Conservation (phyloP, 1,284 basidiomycete species). For the Abortiporus biennis region DNA sequence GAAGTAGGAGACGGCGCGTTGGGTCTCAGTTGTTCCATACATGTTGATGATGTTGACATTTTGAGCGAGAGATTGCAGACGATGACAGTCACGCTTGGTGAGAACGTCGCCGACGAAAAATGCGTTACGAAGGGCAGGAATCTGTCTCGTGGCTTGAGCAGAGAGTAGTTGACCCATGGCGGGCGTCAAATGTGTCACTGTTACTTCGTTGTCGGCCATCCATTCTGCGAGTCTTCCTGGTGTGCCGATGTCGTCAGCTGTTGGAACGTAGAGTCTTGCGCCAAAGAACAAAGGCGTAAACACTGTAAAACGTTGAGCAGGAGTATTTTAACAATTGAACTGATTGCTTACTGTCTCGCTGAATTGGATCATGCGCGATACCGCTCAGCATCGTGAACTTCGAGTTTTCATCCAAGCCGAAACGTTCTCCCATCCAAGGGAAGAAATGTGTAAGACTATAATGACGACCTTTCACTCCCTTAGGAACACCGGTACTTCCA, state of each 20-base stretch:
- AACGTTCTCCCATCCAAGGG: conserved; percentile 97
- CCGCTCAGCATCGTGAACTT: conserved; percentile 99
- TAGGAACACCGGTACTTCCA: conserved; percentile 97
- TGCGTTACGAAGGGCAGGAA: conserved; percentile 83
- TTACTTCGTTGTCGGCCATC: conserved; percentile 92
- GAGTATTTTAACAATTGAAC: conserved; percentile 7
- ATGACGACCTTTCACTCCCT: conserved; percentile 94
- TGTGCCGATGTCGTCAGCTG: conserved; percentile 95
- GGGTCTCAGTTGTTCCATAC: conserved; percentile 99
- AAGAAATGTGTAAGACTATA: conserved; percentile 99
- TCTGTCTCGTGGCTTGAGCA: conserved; percentile 88
- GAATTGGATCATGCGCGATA: conserved; percentile 99
- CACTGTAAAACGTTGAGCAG: conserved; percentile 43
- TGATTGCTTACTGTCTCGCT: conserved; percentile 84
- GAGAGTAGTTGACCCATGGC: conserved; percentile 99
- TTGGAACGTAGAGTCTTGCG: conserved; percentile 93
- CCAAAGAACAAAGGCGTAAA: conserved; percentile 99
- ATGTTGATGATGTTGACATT: conserved; percentile 98
- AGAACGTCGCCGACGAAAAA: conserved; percentile 99
- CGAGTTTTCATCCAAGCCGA: conserved; percentile 70
- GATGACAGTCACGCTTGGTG: conserved; percentile 96
- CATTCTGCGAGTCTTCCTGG: conserved; percentile 96
- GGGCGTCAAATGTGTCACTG: conserved; percentile 94
- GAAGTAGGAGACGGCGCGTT: conserved; percentile 98
- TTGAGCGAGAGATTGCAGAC: conserved; percentile 88